A percentile compares a stretch with the other conserved stretches of the same genome.
Conservation (phyloP, 2,329 filamentous ascomycete species). For the Trichothecium roseum region DNA sequence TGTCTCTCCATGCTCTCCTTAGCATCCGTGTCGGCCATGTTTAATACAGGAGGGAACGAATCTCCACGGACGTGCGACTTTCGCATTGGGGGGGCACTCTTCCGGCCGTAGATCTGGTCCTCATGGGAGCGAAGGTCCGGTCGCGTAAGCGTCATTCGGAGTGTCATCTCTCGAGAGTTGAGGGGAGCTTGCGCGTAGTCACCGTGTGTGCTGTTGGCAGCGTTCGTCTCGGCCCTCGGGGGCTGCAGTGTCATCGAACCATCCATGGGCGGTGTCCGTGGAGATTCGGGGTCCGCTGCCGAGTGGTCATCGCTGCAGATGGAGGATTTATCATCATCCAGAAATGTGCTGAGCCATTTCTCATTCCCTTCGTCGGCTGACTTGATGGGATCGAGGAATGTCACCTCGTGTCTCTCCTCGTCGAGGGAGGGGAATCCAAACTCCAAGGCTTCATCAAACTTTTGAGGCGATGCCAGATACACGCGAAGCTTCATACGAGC, state of each 20-base stretch:
- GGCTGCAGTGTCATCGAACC: constrained; percentile 20
- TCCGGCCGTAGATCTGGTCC: constrained; percentile 62
- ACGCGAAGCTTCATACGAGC: constrained; percentile 76
- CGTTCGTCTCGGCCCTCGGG: constrained; percentile 13
- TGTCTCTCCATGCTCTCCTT: constrained; percentile 46
- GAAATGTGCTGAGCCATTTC: constrained; percentile 42
- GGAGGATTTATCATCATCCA: constrained; percentile 47
- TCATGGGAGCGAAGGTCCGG: constrained; percentile 74
- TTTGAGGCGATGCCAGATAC: constrained; percentile 80
- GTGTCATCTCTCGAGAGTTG: constrained; percentile 75
- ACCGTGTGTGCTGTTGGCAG: constrained; percentile 16
- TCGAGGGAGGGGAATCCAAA: constrained; percentile 76
- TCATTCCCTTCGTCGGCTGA: constrained; percentile 5
- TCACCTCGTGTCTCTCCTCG: constrained; percentile 14
- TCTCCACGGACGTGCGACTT: constrained; percentile 30
- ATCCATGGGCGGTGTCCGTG: constrained; percentile 43
- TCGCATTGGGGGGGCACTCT: constrained; percentile 28
- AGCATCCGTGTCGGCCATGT: not conserved
- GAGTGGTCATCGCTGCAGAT: constrained; percentile 45
- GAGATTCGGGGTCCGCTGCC: constrained; percentile 47
- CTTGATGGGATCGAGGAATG: constrained; percentile 1
- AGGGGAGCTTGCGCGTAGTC: constrained; percentile 41
- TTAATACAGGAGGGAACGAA: constrained; percentile 16
- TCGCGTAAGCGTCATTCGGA: constrained; percentile 89
- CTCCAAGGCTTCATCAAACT: constrained; percentile 90